Evolutionary conservation across 345 rosid species (phyloP), one percentile per base, ranked within the genome.

Genomic region (Cochlearia excelsa): DNA sequence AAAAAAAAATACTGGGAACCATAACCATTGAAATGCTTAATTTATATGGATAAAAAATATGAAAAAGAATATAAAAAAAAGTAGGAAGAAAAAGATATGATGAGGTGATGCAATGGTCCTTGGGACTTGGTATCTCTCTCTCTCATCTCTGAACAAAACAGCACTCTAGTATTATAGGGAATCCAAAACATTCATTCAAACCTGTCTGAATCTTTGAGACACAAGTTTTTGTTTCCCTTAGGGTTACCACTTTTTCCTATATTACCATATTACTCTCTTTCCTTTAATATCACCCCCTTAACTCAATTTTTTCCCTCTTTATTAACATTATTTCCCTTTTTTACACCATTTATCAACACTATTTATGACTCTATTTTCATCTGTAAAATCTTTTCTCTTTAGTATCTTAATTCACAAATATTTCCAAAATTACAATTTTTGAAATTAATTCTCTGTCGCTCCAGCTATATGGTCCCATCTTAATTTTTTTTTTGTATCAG

Each of bases 171-270:
- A n/a, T 16, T 70, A 70, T 56, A 63, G 65, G 74, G 59, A 63
- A 56, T 70, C 65, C 69, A 63, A 70, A 70, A 63, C 69, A 70
- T 70, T 70, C 69, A 70, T 69, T 66, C 66, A 65, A 63, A 65
- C 77, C 67, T 79, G 79, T 77, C 79, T 62, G 75, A 71, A 66
- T 65, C 72, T 71, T 74, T 71, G 79, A 76, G 76, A 74, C 83
- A 70, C 61, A 57, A 50, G 54, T 57, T 63, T 70, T 57, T 63
- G 74, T 51, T 53, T 46, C 75, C 69, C 70, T 7, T 43, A 67
- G 63, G 61, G 69, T 65, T 65, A 6, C 70, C 64, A 52, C 71
- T 57, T 57, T 57, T 61, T 38, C 37, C 59, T 39, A 23, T 30
- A 34, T 60, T 38, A 73, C 66, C 54, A 63, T 37, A 49, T 70